Evolutionary conservation across 371 early-diverging fungal species (phyloP), one percentile per base, ranked within the genome.

Genomic region (Apophysomyces elegans): DNA sequence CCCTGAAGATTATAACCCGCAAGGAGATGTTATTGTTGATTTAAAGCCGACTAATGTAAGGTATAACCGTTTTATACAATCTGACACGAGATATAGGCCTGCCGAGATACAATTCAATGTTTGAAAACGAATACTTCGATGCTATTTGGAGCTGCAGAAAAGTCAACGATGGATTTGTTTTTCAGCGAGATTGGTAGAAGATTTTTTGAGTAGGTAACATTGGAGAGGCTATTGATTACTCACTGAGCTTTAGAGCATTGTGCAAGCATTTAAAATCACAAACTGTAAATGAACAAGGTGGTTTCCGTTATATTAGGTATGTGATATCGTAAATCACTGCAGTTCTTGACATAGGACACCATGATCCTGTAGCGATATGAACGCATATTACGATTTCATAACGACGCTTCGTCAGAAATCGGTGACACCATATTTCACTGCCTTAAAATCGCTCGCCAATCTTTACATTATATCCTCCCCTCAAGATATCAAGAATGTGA

Each of bases 391-490:
- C 66, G 78, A 85, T 35, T 88, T 85, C 65, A 67, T 82, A 7
- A 66, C 69, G 8, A 71, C 87, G 1, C 83, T 95, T 14, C 82
- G 85, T 26, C 92, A 94, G 61, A 84, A 88, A 9, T 79, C 90
- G 1, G 84, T 93, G 16, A 83, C 90, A 16, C 88, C 92, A 18
- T 89, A 92, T 61, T 96, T 96, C 71, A 73, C 86, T 7, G 96
- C 95, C 0, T 79, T 98, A 45, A 96, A 96, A 80, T 95, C 95
- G 54, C 78, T 98, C 7, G 95, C 95, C 32, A 95, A 96, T 68
- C 81, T 97, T 46, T 98, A 90, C 67, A 90, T 98, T 60, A 90
- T 96, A 56, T 90, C 93, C 8, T 89, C 86, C 12, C 89, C 94
- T 5, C 79, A 82, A 12, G 95, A 95, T 74, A 81, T 98, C 70